Conservation (phyloP, 2,329 filamentous ascomycete species). For the Diaporthe batatas region DNA sequence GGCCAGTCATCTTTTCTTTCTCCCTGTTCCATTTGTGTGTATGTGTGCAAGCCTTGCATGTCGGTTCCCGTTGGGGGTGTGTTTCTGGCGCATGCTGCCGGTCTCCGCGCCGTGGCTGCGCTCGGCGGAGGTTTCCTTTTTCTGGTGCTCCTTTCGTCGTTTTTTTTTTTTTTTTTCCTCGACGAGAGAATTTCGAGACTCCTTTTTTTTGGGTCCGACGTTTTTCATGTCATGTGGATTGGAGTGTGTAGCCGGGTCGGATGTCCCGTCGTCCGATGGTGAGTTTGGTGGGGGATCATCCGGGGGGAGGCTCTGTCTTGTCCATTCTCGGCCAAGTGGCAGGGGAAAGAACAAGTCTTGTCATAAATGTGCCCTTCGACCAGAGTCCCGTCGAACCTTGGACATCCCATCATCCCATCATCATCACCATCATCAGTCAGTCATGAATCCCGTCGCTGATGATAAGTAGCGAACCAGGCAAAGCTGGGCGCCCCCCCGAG, state of each 20-base stretch:
- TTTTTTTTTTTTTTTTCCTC: not conserved
- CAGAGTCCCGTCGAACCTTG: not conserved
- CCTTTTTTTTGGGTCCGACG: not conserved
- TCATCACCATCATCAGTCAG: no score
- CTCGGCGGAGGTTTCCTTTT: not conserved
- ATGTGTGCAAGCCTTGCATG: no score
- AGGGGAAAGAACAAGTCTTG: not conserved
- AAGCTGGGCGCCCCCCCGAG: not conserved
- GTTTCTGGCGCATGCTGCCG: not conserved
- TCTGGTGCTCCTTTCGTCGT: not conserved
- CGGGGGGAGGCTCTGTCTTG: not conserved
- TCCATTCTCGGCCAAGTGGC: not conserved
- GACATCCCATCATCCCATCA: no score
- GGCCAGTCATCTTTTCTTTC: no score
- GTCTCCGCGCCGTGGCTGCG: not conserved
- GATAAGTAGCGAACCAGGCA: not conserved
- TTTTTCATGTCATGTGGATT: not conserved
- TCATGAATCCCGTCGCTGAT: no score
- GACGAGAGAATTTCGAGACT: not conserved
- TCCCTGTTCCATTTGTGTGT: no score
- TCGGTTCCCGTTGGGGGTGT: not conserved
- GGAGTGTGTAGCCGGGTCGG: not conserved
- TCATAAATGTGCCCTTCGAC: no score
- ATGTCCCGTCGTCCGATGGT: slow-evolving; percentile 18
- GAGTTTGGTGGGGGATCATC: not conserved